Evolutionary conservation across 208 protist genomes (phyloP), one percentile per base, ranked within the genome.

Genomic region (Angomonas deanei): DNA sequence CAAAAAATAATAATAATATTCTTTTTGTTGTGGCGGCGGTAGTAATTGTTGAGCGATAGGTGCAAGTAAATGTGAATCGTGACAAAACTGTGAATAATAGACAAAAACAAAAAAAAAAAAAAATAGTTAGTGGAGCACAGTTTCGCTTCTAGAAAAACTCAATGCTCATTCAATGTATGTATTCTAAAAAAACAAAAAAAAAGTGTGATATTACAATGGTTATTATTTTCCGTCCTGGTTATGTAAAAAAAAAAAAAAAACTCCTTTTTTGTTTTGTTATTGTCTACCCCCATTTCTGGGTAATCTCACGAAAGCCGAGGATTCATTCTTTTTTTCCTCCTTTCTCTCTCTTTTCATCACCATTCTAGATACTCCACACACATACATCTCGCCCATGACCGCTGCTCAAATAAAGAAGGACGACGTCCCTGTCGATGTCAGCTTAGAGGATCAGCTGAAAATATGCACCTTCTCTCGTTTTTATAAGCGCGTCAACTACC

Each of bases 391-490:
- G 15, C 11, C 36, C 11, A n/a, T n/a, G n/a, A n/a, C n/a, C 15
- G 26, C 6, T 33, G 26, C 53, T 70, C 1, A 52, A 47, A 19
- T 30, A 5, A 79, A 74, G 57, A 82, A 83, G 68, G 77, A 78
- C 24, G 74, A 84, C 6, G 56, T 76, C 23, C 73, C 78, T 21
- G 78, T 96, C 47, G 84, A 91, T 57, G 90, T 97, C 31, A 88
- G 86, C 1, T 85, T 82, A 76, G 89, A 95, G 38, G 92, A 97
- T 62, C 92, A 96, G 73, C 86, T 76, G 23, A 72, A 74, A 50
- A 94, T 96, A 58, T 95, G 86, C 64, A 74, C 77, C 38, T 96
- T 97, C 70, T 79, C 83, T 15, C 75, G 90, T 24, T 56, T 96
- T 36, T 78, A 93, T 70, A 72, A 78, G 0, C 81, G 84, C 6